These are phyloP conservation scores for Salvia rosmarinus DNA, from an alignment of 257 asterid genomes.

Conservation along the genomic window DNA sequence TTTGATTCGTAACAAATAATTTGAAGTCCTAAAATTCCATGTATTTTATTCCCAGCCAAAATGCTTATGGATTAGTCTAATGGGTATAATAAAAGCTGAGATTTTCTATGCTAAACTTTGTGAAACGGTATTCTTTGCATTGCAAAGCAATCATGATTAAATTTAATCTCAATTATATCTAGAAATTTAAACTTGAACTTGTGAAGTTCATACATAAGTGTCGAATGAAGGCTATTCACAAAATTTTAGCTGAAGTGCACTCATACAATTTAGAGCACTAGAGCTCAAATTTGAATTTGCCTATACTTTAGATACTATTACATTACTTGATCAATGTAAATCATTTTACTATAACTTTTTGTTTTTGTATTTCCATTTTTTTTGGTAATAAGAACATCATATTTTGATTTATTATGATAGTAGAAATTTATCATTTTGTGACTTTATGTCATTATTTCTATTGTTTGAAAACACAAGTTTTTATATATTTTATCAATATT, in stretches of 20 bases:
- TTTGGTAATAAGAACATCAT: not conserved
- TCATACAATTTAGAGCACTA: not conserved
- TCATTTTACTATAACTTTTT: not conserved
- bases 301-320: not conserved
- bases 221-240: not conserved
- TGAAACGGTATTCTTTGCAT: not conserved
- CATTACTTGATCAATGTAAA: not conserved
- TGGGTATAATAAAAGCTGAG: not conserved
- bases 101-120: not conserved
- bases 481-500: not conserved
- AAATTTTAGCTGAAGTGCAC: not conserved
- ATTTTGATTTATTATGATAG: no score
- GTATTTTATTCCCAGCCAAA: constrained; percentile 16
- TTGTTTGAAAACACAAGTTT: not conserved
- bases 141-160: not conserved
- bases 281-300: not conserved
- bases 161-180: not conserved
- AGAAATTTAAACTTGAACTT: not conserved
- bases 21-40: not conserved
- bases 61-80: not conserved
- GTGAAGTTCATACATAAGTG: not conserved
- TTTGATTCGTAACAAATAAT: constrained; percentile 4
- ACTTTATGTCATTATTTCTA: no score
- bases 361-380: not conserved
- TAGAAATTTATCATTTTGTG: no score